A percentile compares a stretch with the other conserved stretches of the same genome.
Evolutionary conservation across 148 eudicot genomes (phyloP).

Genomic region (Suaeda aralocaspica): DNA sequence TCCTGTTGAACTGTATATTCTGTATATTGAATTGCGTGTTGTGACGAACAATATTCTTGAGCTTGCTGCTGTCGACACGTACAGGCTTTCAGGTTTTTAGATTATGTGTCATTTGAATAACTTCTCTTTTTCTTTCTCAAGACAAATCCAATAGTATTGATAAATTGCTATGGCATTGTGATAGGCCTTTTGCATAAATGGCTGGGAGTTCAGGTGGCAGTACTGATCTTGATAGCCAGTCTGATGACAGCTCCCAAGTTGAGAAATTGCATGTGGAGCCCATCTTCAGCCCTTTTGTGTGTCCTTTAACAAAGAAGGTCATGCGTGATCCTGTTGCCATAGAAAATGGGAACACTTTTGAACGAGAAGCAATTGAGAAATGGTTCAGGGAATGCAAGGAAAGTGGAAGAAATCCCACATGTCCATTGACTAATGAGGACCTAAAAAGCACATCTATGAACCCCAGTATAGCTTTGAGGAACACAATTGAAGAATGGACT

Average conservation of each 20-base stretch:
- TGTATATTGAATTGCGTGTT: too few relatives aligned
- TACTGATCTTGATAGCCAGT: slow-evolving; percentile 55
- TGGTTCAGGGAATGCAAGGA: slow-evolving; percentile 73
- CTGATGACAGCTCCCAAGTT: slow-evolving; percentile 64
- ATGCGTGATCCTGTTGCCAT: slow-evolving; percentile 94
- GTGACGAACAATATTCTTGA: too few relatives aligned
- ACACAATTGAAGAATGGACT: slow-evolving; percentile 88
- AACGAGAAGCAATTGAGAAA: slow-evolving; percentile 87
- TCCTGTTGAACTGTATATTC: too few relatives aligned
- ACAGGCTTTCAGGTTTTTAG: not conserved
- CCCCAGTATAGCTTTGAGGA: slow-evolving; percentile 73
- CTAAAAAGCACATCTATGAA: slow-evolving; percentile 55
- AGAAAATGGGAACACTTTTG: slow-evolving; percentile 74
- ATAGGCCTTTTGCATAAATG: slow-evolving; percentile 34
- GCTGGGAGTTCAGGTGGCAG: slow-evolving; percentile 69
- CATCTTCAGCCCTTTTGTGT: slow-evolving; percentile 68
- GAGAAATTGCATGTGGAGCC: slow-evolving; percentile 66
- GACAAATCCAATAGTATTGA: not conserved
- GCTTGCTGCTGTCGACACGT: not conserved
- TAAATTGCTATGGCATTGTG: not conserved
- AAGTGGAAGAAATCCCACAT: slow-evolving; percentile 51
- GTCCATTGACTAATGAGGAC: slow-evolving; percentile 65
- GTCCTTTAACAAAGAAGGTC: slow-evolving; percentile 74
- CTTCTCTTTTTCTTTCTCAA: not conserved
- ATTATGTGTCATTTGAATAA: not conserved